phyloP scores from a whole-genome alignment of 1,284 basidiomycete genomes.

The Wallemia mellicola region DNA sequence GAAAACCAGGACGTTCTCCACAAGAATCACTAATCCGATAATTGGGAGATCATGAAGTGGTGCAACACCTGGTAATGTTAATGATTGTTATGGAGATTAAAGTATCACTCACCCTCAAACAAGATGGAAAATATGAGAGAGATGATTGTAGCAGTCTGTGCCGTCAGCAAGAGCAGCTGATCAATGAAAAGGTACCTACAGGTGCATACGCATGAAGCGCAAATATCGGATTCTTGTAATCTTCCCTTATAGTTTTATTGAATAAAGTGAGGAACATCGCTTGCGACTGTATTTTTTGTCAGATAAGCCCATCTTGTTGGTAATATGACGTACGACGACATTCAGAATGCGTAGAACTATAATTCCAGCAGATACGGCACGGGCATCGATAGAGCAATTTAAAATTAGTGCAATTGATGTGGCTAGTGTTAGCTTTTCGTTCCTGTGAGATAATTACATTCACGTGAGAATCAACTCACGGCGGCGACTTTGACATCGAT shows the following conservation, averaged over 20 bases:
- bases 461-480: background rate
- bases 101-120: background rate
- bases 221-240: background rate
- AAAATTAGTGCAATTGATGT: background rate
- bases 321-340: background rate
- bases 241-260: background rate
- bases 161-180: background rate
- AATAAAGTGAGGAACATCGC: background rate
- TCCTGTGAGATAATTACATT: background rate
- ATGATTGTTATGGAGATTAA: background rate
- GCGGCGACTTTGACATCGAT: background rate
- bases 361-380: no score
- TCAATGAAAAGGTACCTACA: background rate
- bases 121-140: background rate
- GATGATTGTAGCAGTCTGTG: background rate
- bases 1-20: background rate
- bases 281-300: background rate
- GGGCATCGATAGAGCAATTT: background rate
- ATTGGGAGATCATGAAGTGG: background rate
- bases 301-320: background rate
- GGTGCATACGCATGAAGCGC: background rate
- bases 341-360: background rate
- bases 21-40: background rate
- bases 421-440: background rate
- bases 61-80: background rate